Base-by-base conservation (phyloP, 768 basidiomycete genomes). In the Krasilnikovozyma curviuscula region DNA sequence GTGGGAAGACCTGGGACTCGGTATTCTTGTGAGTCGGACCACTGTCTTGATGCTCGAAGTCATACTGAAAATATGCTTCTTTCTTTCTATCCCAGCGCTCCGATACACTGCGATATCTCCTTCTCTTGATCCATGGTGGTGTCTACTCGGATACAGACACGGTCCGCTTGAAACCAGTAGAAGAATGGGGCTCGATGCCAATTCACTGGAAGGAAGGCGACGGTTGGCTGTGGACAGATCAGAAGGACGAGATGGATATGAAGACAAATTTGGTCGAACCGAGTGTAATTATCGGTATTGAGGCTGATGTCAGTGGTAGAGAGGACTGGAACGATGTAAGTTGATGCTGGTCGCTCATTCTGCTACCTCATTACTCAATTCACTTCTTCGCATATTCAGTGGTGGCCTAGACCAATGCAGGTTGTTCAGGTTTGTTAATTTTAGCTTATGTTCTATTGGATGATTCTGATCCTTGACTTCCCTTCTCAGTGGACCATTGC, bases 401-500 rank as follows among this genome's bases (percentile, higher is more conserved):
- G 57, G 56, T 65, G 60, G 59, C 55, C 64, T 1, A 55, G 57
- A 1, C 64, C 69, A 49, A 57, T 70, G 0, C 68, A 69, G 51
- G 61, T 70, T 23, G 65, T 65, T 1, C n/a, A n/a, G n/a, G n/a
- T n/a, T n/a, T n/a, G n/a, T n/a, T n/a, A n/a, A n/a, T n/a, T n/a
- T n/a, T n/a, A n/a, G n/a, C n/a, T n/a, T n/a, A n/a, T n/a, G n/a
- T n/a, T n/a, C n/a, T n/a, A n/a, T n/a, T n/a, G n/a, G n/a, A n/a
- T n/a, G n/a, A n/a, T n/a, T n/a, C n/a, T n/a, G n/a, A n/a, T n/a
- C n/a, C n/a, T n/a, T n/a, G n/a, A n/a, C n/a, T n/a, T n/a, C n/a
- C n/a, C n/a, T n/a, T n/a, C n/a, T n/a, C 69, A 70, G 54, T 70
- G 69, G 69, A 70, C 69, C 1, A 60, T 70, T 45, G 59, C 65